A percentile compares a stretch with the other conserved stretches of the same genome.
Conservation (phyloP, 1,284 basidiomycete species). For the Stygiomarasmius scandens region DNA sequence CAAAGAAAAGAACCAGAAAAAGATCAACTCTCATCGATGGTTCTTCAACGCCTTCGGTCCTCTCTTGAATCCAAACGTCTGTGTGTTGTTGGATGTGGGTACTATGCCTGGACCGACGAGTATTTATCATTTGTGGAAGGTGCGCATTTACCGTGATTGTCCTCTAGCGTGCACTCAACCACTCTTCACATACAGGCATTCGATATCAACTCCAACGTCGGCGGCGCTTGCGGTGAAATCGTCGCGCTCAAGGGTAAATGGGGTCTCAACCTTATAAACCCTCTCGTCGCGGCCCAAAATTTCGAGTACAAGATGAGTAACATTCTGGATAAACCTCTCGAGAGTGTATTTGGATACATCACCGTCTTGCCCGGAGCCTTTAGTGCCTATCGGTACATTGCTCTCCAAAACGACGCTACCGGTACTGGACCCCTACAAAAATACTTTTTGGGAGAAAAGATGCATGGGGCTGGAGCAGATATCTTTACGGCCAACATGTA, state of each 20-base stretch:
- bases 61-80: conserved; percentile 85
- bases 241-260: conserved; percentile 89
- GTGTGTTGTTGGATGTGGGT: conserved; percentile 92
- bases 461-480: conserved; percentile 87
- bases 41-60: conserved; percentile 89
- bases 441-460: conserved; percentile 94
- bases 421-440: conserved; percentile 91
- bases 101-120: conserved; percentile 88
- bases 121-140: conserved; percentile 96
- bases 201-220: conserved; percentile 94
- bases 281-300: conserved; percentile 89
- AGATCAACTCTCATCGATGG: conserved; percentile 88
- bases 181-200: conserved; percentile 55
- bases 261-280: conserved; percentile 78
- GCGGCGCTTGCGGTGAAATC: conserved; percentile 97
- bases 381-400: conserved; percentile 71
- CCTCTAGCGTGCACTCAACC: neutral
- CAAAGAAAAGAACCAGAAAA: conserved; percentile 92
- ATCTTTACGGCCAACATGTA: conserved; percentile 97
- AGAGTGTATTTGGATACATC: conserved; percentile 89
- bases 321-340: conserved; percentile 88
- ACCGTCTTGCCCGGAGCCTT: conserved; percentile 93
- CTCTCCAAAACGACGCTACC: conserved; percentile 81
- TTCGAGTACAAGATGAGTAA: conserved; percentile 98
- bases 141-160: neutral